Conservation (phyloP, 441 rosid species). For the Flueggea neowawraea region DNA sequence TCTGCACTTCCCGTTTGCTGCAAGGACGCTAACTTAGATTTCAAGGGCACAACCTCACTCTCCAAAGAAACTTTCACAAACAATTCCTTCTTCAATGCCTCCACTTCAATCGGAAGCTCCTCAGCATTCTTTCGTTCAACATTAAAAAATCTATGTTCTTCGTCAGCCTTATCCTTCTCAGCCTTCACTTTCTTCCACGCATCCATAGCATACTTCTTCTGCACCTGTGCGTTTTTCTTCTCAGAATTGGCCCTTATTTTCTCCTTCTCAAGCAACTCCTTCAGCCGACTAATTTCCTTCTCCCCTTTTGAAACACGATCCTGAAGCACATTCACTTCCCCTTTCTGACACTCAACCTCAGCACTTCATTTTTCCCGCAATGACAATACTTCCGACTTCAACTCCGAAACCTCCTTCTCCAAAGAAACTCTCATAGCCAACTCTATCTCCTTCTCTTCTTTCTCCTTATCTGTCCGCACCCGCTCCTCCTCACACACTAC, state of each 20-base stretch:
- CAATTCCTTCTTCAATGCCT: conserved; percentile 41
- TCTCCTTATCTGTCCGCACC: conserved; percentile 27
- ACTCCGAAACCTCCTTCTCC: conserved; percentile 49
- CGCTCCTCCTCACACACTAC: conserved; percentile 50
- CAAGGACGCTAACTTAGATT: conserved; percentile 39
- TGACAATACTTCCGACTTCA: conserved; percentile 48
- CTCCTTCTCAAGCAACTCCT: conserved; percentile 61
- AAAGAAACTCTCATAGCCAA: conserved; percentile 30
- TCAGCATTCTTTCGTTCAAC: conserved; percentile 42
- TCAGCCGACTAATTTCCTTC: conserved; percentile 49
- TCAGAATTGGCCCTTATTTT: conserved; percentile 50
- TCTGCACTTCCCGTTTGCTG: conserved; percentile 29
- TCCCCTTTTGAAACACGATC: conserved; percentile 36
- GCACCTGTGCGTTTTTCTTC: conserved; percentile 40
- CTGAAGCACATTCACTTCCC: conserved; percentile 39
- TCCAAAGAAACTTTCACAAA: conserved; percentile 39
- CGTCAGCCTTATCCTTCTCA: conserved; percentile 45
- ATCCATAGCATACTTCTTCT: conserved; percentile 41
- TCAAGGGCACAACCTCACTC: conserved; percentile 45
- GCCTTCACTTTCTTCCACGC: conserved; percentile 24
- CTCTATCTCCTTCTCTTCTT: conserved; percentile 34
- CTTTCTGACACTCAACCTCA: conserved; percentile 22
- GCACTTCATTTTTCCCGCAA: conserved; percentile 33
- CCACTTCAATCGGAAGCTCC: conserved; percentile 47
- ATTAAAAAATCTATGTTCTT: conserved; percentile 39